Evolutionary conservation across 1,139 yeast species (phyloP).

Genomic region (Pichia sp.): DNA sequence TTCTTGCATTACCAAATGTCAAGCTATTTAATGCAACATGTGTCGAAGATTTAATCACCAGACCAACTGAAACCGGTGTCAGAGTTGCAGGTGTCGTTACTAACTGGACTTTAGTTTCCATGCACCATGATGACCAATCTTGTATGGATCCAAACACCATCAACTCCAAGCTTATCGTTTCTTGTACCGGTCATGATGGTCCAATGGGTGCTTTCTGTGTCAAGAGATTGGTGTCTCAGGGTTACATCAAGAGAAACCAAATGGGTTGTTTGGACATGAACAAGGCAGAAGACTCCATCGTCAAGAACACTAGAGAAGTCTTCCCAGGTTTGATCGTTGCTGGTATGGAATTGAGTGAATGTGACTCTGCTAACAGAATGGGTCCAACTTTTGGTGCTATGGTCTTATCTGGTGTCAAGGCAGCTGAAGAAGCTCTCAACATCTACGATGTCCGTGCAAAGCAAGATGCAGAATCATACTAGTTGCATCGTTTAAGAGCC

Average conservation of each 20-base stretch:
- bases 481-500: too few species aligned
- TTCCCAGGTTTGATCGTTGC: conserved; percentile 69
- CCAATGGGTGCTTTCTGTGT: conserved; percentile 82
- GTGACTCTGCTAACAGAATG: conserved; percentile 75
- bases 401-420: conserved; percentile 44
- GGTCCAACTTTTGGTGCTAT: conserved; percentile 83
- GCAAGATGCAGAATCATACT: not conserved
- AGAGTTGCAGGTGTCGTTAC: conserved; percentile 75
- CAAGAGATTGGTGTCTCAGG: conserved; percentile 41
- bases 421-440: conserved; percentile 25
- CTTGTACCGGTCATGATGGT: conserved; percentile 79
- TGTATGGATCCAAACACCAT: conserved; percentile 85
- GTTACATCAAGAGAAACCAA: conserved; percentile 46
- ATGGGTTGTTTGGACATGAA: conserved; percentile 81
- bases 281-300: conserved; percentile 71
- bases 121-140: conserved; percentile 71
- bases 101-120: conserved; percentile 73
- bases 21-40: conserved; percentile 77
- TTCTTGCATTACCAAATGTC: conserved; percentile 64
- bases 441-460: not conserved
- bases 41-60: conserved; percentile 68
- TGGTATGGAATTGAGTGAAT: conserved; percentile 77
- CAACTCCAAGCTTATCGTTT: conserved; percentile 61
- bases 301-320: conserved; percentile 59
- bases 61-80: conserved; percentile 53